Percentiles rank a stretch among this genome's conserved stretches.
Evolutionary conservation across 345 rosid species (phyloP).

Genomic region (Arabis hirsuta): DNA sequence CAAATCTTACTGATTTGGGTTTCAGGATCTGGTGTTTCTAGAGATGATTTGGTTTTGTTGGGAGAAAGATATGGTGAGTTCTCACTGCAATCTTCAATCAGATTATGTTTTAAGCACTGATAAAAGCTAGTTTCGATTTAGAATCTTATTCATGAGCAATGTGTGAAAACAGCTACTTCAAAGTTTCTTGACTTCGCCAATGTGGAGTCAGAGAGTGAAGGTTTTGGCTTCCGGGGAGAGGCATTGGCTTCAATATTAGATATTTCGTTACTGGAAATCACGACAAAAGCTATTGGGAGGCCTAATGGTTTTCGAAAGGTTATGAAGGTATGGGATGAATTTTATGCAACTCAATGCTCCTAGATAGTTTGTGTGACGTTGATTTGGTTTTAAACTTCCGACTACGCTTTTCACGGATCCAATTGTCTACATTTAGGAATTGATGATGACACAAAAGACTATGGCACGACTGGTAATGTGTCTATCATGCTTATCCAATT

Average conservation of each 20-base stretch:
- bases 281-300: constrained; percentile 74
- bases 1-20: constrained; percentile 11
- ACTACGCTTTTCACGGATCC: constrained; percentile 56
- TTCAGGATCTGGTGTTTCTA: constrained; percentile 83
- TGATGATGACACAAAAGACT: constrained; percentile 66
- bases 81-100: not conserved
- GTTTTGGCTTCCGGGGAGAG: constrained; percentile 85
- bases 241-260: constrained; percentile 89
- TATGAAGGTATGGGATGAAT: constrained; percentile 61
- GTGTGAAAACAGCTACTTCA: constrained; percentile 61
- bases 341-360: constrained; percentile 6
- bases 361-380: constrained; percentile 16
- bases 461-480: constrained; percentile 70
- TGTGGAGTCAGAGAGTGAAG: constrained; percentile 48
- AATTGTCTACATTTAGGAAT: constrained; percentile 83
- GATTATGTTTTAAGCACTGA: not conserved
- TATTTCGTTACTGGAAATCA: constrained; percentile 71
- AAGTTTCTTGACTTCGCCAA: constrained; percentile 53
- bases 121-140: not conserved
- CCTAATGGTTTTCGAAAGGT: constrained; percentile 93
- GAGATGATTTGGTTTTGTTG: constrained; percentile 79
- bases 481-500: constrained; percentile 23
- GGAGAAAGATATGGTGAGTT: constrained; percentile 87
- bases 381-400: constrained; percentile 7
- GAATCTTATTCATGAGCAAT: constrained; percentile 17